These are phyloP conservation scores for Pseudogymnoascus sp. DNA, from an alignment of 2,329 filamentous ascomycete species.

Conservation along the genomic window DNA sequence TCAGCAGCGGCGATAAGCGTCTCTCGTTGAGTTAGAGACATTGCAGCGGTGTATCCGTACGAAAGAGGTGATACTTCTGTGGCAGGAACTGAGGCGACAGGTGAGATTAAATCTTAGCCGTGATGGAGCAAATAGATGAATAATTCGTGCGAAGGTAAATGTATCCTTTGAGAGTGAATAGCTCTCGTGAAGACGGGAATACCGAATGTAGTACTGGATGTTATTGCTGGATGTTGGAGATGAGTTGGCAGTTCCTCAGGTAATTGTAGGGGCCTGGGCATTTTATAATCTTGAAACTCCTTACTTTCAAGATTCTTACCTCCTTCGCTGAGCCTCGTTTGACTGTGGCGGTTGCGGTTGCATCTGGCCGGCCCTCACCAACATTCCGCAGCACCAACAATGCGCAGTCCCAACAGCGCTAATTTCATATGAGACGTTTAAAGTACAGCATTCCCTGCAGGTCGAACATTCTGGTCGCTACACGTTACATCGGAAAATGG, in stretches of 20 bases:
- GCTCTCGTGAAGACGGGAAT: neutral
- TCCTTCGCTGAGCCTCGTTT: neutral
- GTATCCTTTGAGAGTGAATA: neutral
- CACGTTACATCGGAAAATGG: neutral
- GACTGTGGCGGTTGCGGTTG: neutral
- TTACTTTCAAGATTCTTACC: neutral
- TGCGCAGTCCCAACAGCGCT: neutral
- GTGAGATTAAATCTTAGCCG: neutral
- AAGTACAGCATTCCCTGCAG: neutral
- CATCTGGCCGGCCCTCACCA: neutral
- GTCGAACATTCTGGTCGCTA: neutral
- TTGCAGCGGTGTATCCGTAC: neutral
- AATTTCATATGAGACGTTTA: neutral
- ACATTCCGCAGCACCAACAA: neutral
- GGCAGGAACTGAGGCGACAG: neutral
- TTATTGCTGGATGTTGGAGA: neutral
- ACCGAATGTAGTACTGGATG: neutral
- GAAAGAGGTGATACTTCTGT: neutral
- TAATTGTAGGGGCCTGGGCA: neutral
- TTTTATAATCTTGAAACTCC: neutral
- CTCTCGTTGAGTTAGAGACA: neutral
- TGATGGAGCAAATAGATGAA: neutral
- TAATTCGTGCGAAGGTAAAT: neutral
- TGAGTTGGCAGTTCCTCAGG: neutral
- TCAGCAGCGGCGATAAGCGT: neutral